Percentiles rank a stretch among this genome's conserved stretches.
These are phyloP conservation scores for Thalassiosira hispida DNA, from an alignment of 352 stramenopile genomes.

Conservation along the genomic window DNA sequence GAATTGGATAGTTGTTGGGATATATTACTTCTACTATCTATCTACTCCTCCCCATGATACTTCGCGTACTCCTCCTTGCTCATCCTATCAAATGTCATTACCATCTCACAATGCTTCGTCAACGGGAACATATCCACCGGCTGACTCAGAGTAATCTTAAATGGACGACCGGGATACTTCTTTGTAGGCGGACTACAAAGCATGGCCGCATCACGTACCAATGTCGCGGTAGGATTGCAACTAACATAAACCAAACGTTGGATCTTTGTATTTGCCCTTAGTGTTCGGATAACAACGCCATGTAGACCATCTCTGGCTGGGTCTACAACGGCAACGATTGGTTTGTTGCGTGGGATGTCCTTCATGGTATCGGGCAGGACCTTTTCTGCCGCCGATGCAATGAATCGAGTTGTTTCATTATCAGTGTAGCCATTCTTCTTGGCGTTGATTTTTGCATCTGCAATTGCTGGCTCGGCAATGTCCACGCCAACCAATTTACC, in stretches of 20 bases:
- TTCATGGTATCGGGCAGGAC: conserved; percentile 68
- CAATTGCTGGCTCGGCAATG: conserved; percentile 87
- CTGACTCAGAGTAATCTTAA: conserved; percentile 90
- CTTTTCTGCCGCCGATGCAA: conserved; percentile 69
- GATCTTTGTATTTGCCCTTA: conserved; percentile 66
- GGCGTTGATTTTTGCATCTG: conserved; percentile 87
- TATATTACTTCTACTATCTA: neutral
- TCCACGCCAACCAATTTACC: conserved; percentile 84
- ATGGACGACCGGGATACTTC: conserved; percentile 90
- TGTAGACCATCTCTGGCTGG: conserved; percentile 95
- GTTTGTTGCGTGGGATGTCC: conserved; percentile 34
- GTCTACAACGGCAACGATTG: conserved; percentile 95
- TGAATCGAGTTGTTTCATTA: conserved; percentile 50
- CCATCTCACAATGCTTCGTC: conserved; percentile 97
- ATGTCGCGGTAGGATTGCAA: conserved; percentile 96
- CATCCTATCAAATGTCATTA: conserved; percentile 95
- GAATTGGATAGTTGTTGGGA: too few relatives aligned
- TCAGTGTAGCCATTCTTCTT: conserved; percentile 69
- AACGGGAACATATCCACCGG: conserved; percentile 99
- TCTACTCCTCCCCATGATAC: conserved; percentile 27
- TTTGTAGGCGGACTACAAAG: conserved; percentile 94
- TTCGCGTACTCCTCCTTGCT: conserved; percentile 64
- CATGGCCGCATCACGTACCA: conserved; percentile 88
- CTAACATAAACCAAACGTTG: conserved; percentile 92
- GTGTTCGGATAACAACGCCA: conserved; percentile 72